Conservation (phyloP, 2,329 filamentous ascomycete species). For the Aspergillus pseudoviridinutans region DNA sequence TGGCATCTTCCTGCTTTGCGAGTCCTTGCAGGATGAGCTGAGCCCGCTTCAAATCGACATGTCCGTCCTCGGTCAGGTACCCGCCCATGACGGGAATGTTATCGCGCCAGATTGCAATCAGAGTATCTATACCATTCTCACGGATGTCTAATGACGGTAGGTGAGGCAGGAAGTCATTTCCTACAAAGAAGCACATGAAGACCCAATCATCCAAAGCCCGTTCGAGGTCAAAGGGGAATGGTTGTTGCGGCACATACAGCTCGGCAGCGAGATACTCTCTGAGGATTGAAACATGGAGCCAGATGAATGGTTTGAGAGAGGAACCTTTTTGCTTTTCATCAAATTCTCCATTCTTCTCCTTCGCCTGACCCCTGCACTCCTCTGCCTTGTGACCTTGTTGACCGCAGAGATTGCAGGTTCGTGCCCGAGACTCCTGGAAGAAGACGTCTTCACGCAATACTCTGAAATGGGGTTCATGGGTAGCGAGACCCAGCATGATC, state of each 20-base stretch:
- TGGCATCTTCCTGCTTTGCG: slow-evolving; percentile 87
- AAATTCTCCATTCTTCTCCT: slow-evolving; percentile 72
- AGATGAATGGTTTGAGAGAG: slow-evolving; percentile 88
- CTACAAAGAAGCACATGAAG: slow-evolving; percentile 98
- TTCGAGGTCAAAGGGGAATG: slow-evolving; percentile 89
- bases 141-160: slow-evolving; percentile 95
- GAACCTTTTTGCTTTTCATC: slow-evolving; percentile 73
- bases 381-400: slow-evolving; percentile 87
- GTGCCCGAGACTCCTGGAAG: slow-evolving; percentile 77
- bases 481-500: slow-evolving; percentile 96
- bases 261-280: slow-evolving; percentile 92
- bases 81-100: slow-evolving; percentile 89
- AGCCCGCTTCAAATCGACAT: slow-evolving; percentile 79
- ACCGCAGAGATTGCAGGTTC: slow-evolving; percentile 82
- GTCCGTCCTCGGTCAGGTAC: slow-evolving; percentile 92
- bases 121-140: slow-evolving; percentile 92
- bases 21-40: slow-evolving; percentile 85
- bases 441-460: slow-evolving; percentile 97
- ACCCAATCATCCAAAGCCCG: slow-evolving; percentile 96
- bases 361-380: slow-evolving; percentile 75
- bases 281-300: slow-evolving; percentile 88
- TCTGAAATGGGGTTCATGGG: slow-evolving; percentile 95
- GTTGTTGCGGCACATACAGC: slow-evolving; percentile 74
- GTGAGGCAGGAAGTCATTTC: slow-evolving; percentile 97
- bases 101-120: slow-evolving; percentile 96